Evolutionary conservation across 2,329 filamentous ascomycete species (phyloP), one percentile per base, ranked within the genome.

Genomic region (Sporothrix euskadiensis): DNA sequence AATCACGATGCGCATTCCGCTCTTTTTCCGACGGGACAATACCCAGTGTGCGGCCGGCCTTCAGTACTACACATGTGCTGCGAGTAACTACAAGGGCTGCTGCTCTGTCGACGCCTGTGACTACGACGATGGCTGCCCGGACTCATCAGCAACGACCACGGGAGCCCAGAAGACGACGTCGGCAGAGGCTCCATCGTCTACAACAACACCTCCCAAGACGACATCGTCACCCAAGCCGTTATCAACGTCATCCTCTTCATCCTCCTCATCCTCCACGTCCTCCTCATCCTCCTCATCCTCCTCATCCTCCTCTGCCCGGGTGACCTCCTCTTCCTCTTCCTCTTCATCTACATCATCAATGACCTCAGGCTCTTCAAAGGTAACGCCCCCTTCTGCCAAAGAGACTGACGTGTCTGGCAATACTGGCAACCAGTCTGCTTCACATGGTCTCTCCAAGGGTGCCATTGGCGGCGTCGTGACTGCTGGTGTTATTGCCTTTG

Each of bases 61-160:
- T 26, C 44, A 69, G 41, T 85, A 80, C 75, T 86, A 83, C 75
- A 69, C 74, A 32, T 87, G 85, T 75, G 74, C 66, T 16, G 56
- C 70, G 66, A 82, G 79, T 75, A 75, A 75, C 44, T 86, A 83
- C 75, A 73, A 69, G 2, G 85, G 84, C 22, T 88, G 87, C 76
- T 88, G 86, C 77, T 77, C 79, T 16, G 77, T 81, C 16, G 78
- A 86, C 74, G 82, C 85, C 19, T 88, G 86, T 76, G 72, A 75
- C 3, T 69, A 78, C 66, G 61, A 72, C 2, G 75, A 71, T 4
- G 75, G 73, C 7, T 85, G 83, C 73, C 81, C 81, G 10, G 76
- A 74, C 49, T 41, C 12, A 26, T 35, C 61, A 16, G 9, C 35
- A 1, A 19, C 69, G 2, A 26, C 65, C 16, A 69, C 56, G 7